Conservation (phyloP, 139 green algal species). For the Astrephomene gubernaculifera region DNA sequence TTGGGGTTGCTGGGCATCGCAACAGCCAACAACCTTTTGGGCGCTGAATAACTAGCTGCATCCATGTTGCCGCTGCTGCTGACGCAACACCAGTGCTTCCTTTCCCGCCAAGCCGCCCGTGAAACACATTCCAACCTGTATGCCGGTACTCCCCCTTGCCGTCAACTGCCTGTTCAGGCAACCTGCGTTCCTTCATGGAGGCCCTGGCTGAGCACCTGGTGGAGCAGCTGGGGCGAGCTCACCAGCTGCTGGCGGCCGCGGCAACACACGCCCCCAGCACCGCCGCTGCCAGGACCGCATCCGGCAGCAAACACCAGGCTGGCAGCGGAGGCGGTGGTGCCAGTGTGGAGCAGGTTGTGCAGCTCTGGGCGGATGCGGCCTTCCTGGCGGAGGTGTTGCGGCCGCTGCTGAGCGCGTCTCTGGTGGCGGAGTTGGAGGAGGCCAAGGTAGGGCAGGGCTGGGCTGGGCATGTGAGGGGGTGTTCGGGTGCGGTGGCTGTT, state of each 20-base stretch:
- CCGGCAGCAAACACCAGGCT: too few species aligned
- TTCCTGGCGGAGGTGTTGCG: constrained; percentile 7
- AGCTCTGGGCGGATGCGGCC: constrained; percentile 15
- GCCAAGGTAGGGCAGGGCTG: neutral
- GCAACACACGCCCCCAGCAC: neutral
- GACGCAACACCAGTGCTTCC: neutral
- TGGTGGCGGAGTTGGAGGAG: neutral
- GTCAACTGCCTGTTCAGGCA: constrained; percentile 14
- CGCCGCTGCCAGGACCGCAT: too few species aligned
- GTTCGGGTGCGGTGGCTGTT: neutral
- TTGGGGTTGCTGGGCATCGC: too few species aligned
- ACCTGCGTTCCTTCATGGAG: constrained; percentile 47
- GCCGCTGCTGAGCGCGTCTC: constrained; percentile 18
- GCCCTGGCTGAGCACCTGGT: constrained; percentile 40
- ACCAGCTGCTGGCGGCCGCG: neutral
- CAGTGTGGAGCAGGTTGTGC: constrained; percentile 23
- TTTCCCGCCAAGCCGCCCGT: neutral
- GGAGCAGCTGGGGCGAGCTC: neutral
- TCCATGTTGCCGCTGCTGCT: neutral
- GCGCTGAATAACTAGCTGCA: neutral
- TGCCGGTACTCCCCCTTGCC: neutral
- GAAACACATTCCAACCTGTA: neutral
- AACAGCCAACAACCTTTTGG: too few species aligned
- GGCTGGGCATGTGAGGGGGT: neutral
- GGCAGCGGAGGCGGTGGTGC: too few species aligned